These are phyloP conservation scores for Alternaria viburni DNA, from an alignment of 2,329 filamentous ascomycete species.

Conservation along the genomic window DNA sequence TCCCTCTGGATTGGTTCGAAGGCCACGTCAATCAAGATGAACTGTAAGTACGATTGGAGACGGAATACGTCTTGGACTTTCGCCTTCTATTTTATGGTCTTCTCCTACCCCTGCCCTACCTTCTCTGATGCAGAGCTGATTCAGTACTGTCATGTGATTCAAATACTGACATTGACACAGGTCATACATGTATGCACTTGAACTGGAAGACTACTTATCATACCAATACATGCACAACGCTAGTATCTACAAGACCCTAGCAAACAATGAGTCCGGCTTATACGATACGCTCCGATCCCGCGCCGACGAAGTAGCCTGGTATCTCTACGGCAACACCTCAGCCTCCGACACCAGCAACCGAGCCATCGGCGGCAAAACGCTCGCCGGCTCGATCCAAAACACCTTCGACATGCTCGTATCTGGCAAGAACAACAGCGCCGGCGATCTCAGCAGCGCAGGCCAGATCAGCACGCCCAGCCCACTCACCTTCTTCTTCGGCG, in stretches of 20 bases:
- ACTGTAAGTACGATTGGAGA: constrained; percentile 23
- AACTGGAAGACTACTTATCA: constrained; percentile 63
- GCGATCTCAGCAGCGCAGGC: not conserved
- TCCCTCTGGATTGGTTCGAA: constrained; percentile 54
- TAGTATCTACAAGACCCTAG: constrained; percentile 45
- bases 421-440: constrained; percentile 9
- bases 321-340: constrained; percentile 51
- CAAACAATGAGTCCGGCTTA: constrained; percentile 36
- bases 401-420: constrained; percentile 29
- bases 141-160: not conserved
- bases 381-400: constrained; percentile 33
- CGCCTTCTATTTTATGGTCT: not conserved
- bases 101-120: not conserved
- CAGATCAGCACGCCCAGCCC: constrained; percentile 44
- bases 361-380: constrained; percentile 41
- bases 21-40: constrained; percentile 47
- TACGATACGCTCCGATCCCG: constrained; percentile 47
- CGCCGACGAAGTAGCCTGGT: constrained; percentile 58
- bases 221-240: constrained; percentile 62
- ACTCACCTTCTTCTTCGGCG: constrained; percentile 52
- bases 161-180: constrained; percentile 30
- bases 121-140: not conserved
- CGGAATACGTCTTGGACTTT: not conserved
- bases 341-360: constrained; percentile 30
- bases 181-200: constrained; percentile 59